phyloP scores from a whole-genome alignment of 2,329 filamentous ascomycete genomes.

The Hypoxylon sp. region DNA sequence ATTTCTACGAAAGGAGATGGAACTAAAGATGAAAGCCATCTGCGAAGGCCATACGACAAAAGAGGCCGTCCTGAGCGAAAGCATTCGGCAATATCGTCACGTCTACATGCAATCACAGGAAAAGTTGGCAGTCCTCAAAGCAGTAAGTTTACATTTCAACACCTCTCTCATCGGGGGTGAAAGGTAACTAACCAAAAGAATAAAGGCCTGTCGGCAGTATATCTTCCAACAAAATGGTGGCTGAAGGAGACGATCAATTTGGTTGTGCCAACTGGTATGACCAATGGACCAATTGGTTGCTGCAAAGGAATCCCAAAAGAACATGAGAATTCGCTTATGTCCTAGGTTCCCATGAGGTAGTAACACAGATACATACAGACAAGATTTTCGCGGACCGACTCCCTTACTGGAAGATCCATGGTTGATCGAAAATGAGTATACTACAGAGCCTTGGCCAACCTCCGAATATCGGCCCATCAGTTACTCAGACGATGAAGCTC shows the following conservation, averaged over 20 bases:
- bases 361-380: conserved; percentile 26
- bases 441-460: conserved; percentile 21
- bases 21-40: conserved; percentile 95
- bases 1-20: conserved; percentile 97
- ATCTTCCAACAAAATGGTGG: conserved; percentile 58
- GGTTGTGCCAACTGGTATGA: conserved; percentile 12
- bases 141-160: conserved; percentile 61
- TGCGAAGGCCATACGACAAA: conserved; percentile 87
- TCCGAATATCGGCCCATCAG: conserved; percentile 39
- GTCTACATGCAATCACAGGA: conserved; percentile 87
- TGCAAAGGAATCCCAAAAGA: conserved; percentile 30
- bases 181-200: conserved; percentile 34
- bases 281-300: conserved; percentile 22
- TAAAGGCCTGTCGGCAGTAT: conserved; percentile 68
- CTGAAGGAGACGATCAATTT: conserved; percentile 32
- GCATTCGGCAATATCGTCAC: conserved; percentile 85
- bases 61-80: conserved; percentile 82
- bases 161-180: not conserved
- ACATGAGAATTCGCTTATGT: conserved; percentile 17
- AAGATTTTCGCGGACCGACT: conserved; percentile 36
- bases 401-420: conserved; percentile 19
- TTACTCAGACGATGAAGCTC: conserved; percentile 31
- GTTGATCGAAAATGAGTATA: conserved; percentile 26
- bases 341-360: conserved; percentile 26
- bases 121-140: conserved; percentile 76